These are phyloP conservation scores for Lactifluus piperatus DNA, from an alignment of 768 basidiomycete species.

Conservation along the genomic window DNA sequence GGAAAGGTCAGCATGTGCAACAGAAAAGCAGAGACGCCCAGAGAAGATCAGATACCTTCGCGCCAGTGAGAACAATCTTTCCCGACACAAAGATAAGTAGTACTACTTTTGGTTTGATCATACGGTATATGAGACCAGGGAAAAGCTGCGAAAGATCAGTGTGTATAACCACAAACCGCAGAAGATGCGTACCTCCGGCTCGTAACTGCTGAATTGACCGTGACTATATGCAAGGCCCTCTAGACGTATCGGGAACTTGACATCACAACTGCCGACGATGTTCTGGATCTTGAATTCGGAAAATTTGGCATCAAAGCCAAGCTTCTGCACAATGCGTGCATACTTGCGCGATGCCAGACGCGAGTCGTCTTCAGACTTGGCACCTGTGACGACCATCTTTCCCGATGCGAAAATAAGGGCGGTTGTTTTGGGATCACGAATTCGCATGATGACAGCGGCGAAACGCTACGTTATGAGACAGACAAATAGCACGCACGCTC, in stretches of 20 bases:
- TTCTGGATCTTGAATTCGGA: slow-evolving; percentile 99
- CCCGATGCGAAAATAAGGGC: slow-evolving; percentile 99
- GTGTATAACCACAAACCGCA: not conserved
- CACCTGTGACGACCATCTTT: slow-evolving; percentile 99
- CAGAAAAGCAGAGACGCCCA: not conserved
- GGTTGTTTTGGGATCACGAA: slow-evolving; percentile 98
- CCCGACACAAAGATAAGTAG: slow-evolving; percentile 98
- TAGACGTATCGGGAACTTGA: slow-evolving; percentile 96
- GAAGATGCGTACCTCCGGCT: slow-evolving; percentile 71
- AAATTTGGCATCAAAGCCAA: slow-evolving; percentile 98
- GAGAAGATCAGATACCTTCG: slow-evolving; percentile 62
- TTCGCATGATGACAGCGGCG: slow-evolving; percentile 99
- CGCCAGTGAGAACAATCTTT: slow-evolving; percentile 97
- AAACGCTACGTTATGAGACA: slow-evolving; percentile 77
- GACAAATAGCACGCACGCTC: slow-evolving; percentile 50
- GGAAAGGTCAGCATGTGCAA: slow-evolving; percentile 32
- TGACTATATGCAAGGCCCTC: slow-evolving; percentile 97
- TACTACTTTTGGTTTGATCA: slow-evolving; percentile 99
- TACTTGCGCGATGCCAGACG: slow-evolving; percentile 96
- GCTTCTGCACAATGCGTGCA: slow-evolving; percentile 97
- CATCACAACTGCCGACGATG: slow-evolving; percentile 96
- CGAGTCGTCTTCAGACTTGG: slow-evolving; percentile 98
- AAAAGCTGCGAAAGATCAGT: slow-evolving; percentile 54
- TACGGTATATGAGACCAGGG: slow-evolving; percentile 98
- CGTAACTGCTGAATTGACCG: slow-evolving; percentile 96